These are phyloP conservation scores for Ocimum tenuiflorum DNA, from an alignment of 257 asterid species.

Conservation along the genomic window DNA sequence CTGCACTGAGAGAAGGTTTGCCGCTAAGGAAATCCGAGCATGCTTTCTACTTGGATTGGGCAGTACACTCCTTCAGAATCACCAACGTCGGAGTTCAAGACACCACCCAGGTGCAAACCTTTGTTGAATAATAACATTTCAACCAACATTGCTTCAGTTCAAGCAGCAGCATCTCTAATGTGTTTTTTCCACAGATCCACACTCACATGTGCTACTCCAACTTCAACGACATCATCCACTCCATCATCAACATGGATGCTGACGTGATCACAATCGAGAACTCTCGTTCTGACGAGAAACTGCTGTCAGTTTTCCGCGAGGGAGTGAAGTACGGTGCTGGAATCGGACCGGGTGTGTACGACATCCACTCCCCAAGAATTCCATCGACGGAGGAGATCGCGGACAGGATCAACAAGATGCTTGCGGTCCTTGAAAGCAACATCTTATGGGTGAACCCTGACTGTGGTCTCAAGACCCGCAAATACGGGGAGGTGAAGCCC, in stretches of 20 bases:
- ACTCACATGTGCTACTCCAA: constrained; percentile 98
- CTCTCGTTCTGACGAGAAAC: constrained; percentile 3
- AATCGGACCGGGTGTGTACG: constrained; percentile 11
- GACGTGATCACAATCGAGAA: constrained; percentile 13
- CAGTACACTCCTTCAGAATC: constrained; percentile 96
- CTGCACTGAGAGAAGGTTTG: constrained; percentile 16
- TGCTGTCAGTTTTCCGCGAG: constrained; percentile 10
- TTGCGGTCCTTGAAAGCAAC: constrained; percentile 4
- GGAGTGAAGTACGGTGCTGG: constrained; percentile 15
- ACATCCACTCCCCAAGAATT: constrained; percentile 13
- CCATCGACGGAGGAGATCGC: constrained; percentile 8
- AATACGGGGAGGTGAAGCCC: not conserved
- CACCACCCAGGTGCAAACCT: constrained; percentile 94
- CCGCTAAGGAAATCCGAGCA: constrained; percentile 11
- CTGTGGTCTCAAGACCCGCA: constrained; percentile 11
- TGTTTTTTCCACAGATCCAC: constrained; percentile 52
- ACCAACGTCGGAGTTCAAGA: constrained; percentile 75
- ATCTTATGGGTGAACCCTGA: constrained; percentile 17
- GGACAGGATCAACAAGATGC: constrained; percentile 12
- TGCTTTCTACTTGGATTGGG: constrained; percentile 94
- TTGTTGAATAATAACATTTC: no score
- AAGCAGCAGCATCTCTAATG: no score
- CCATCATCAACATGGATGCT: constrained; percentile 50
- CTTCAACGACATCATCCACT: constrained; percentile 91
- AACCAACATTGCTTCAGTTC: no score